Evolutionary conservation across 371 early-diverging fungal genomes (phyloP).

Genomic region (Furculomyces boomerangus): DNA sequence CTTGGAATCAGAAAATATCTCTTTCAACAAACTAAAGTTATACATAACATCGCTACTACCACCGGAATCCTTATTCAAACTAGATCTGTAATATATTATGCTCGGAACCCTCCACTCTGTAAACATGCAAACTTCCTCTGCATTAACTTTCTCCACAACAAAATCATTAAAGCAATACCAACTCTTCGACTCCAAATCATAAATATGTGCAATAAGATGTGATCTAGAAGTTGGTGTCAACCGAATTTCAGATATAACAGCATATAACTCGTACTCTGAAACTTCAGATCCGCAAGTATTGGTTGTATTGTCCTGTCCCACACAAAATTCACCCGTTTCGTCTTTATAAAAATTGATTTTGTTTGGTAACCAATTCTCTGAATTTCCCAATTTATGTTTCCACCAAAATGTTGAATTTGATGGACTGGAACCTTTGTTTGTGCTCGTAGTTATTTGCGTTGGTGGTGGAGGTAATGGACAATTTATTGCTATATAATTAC

Average conservation of each 20-base stretch:
- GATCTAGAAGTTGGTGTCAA: conserved; percentile 9
- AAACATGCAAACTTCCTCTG: conserved; percentile 31
- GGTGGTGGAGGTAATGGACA: background rate
- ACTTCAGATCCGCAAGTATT: background rate
- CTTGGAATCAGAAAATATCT: no score
- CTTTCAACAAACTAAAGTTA: no score
- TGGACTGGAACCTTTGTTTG: background rate
- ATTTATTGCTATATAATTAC: background rate
- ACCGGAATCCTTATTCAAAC: no score
- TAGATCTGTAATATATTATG: background rate
- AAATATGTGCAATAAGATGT: conserved; percentile 17
- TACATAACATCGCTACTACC: no score
- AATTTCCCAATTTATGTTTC: background rate
- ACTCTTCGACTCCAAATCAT: conserved; percentile 3
- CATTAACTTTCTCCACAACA: conserved; percentile 52
- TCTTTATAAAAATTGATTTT: background rate
- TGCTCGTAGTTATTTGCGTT: background rate
- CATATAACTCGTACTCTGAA: conserved; percentile 5
- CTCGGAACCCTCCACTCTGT: background rate
- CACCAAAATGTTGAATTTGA: background rate
- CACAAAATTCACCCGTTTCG: background rate
- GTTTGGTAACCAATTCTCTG: background rate
- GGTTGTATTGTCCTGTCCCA: background rate
- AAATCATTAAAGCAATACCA: conserved; percentile 95
- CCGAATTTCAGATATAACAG: conserved; percentile 17